Conservation (phyloP, 352 stramenopile genomes). For the Globisporangium nagaii region DNA sequence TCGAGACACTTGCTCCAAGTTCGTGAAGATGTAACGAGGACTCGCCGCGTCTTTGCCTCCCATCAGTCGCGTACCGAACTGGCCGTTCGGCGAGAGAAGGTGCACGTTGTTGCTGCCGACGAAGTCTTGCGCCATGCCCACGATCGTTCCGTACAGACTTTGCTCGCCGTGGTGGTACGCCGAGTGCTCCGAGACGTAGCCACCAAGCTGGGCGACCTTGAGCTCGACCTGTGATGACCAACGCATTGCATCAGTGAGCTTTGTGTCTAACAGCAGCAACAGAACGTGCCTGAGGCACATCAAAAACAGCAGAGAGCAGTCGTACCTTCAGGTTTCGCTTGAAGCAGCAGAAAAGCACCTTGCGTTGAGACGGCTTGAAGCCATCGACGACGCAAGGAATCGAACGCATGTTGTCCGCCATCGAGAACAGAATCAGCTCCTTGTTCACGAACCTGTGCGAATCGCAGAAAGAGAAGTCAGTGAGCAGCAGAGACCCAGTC, state of each 20-base stretch:
- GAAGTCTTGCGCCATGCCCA: conserved; percentile 98
- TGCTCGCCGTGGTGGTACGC: conserved; percentile 98
- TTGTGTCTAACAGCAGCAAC: background rate
- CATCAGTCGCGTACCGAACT: conserved; percentile 96
- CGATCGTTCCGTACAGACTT: conserved; percentile 93
- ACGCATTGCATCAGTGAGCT: conserved; percentile 1
- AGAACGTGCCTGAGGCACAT: background rate
- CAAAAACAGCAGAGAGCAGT: conserved; percentile 20
- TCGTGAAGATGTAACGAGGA: conserved; percentile 94
- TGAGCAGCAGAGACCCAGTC: background rate
- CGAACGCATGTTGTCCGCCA: conserved; percentile 96
- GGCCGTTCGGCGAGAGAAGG: conserved; percentile 92
- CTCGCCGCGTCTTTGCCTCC: conserved; percentile 95
- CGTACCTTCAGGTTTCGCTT: conserved; percentile 95
- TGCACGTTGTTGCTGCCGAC: conserved; percentile 98
- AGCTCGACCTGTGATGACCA: conserved; percentile 59
- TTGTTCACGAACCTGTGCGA: conserved; percentile 94
- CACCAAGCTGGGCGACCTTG: conserved; percentile 93
- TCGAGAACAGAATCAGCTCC: conserved; percentile 98
- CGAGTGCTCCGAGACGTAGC: conserved; percentile 97
- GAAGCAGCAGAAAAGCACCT: conserved; percentile 97
- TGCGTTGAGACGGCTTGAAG: conserved; percentile 98
- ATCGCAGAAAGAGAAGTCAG: conserved; percentile 9
- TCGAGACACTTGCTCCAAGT: conserved; percentile 82
- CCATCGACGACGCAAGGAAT: conserved; percentile 96